Evolutionary conservation across 208 protist genomes (phyloP), one percentile per base, ranked within the genome.

Genomic region (Wallacemonas collosoma): DNA sequence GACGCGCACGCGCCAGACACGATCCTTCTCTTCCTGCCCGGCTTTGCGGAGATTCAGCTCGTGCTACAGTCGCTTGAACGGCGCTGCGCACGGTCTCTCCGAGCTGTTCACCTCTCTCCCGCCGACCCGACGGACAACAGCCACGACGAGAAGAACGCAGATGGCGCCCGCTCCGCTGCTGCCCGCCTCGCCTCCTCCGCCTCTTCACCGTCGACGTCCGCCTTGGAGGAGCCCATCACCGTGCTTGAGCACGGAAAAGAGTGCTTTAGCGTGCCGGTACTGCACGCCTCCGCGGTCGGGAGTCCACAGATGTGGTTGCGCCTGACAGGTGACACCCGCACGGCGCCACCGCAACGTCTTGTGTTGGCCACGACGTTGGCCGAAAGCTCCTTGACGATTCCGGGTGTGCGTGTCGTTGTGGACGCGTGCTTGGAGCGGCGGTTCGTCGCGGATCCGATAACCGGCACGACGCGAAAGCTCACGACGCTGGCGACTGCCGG

Each of bases 381-480:
- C 6, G 87, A 95, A 62, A 95, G 84, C 75, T 91, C 86, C 9
- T 73, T 95, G 51, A 95, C 90, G 12, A 93, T 95, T 61, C 73
- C 87, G 5, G 88, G 91, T 67, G 75, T 91, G 7, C 78, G 80
- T 9, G 76, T 87, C 14, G 86, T 95, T 36, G 63, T 95, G 1
- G 88, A 95, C 76, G 75, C 81, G 2, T 87, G 87, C 50, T 66
- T 91, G 41, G 84, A 89, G 75, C 72, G 90, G 0, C 68, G 70
- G 39, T 79, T 89, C 58, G 17, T 69, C 35, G 71, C 82, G 0
- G 89, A 94, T 62, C 64, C 76, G 12, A 11, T 83, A 41, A 92
- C 89, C 5, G 89, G 89, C 63, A 77, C 86, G 6, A 88, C 73
- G 71, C 70, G 63, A 15, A 72, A 82, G 63, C 40, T 17, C 61